Percentiles rank a stretch among this genome's conserved stretches.
Conservation (phyloP, 2,329 filamentous ascomycete genomes). For the Pseudogymnoascus sp. region DNA sequence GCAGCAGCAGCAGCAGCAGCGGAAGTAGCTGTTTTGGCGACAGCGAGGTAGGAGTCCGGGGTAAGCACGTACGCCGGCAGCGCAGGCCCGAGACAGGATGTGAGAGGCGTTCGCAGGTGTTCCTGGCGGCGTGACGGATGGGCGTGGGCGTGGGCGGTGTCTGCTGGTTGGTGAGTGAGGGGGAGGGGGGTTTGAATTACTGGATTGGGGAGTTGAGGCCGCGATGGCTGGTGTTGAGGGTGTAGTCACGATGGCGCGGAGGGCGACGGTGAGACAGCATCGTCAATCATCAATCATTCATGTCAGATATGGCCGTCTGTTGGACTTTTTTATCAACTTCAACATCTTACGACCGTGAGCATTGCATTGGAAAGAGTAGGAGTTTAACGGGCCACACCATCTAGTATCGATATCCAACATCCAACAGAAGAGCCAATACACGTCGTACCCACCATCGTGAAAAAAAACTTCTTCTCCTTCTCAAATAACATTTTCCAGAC, state of each 20-base stretch:
- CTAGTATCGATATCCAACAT: not conserved
- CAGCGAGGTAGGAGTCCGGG: too few species aligned
- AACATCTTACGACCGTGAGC: not conserved
- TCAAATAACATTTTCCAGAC: not conserved
- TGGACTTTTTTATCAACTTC: not conserved
- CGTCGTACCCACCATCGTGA: not conserved
- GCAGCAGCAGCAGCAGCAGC: not conserved
- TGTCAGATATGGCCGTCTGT: not conserved
- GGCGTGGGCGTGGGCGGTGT: not conserved
- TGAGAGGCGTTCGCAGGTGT: not conserved
- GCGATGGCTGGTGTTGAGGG: not conserved
- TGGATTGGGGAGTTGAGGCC: not conserved
- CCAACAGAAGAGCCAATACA: not conserved
- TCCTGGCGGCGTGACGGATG: not conserved
- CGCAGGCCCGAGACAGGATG: not conserved
- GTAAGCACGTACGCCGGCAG: not conserved
- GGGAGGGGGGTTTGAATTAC: not conserved
- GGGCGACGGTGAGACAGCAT: too few species aligned
- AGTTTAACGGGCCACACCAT: not conserved
- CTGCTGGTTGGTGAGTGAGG: not conserved
- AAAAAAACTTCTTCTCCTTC: not conserved
- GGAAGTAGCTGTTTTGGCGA: too few species aligned
- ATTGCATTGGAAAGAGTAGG: not conserved
- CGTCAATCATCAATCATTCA: not conserved
- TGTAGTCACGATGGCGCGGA: too few species aligned